A percentile compares a stretch with the other conserved stretches of the same genome.
Evolutionary conservation across 148 eudicot species (phyloP).

Genomic region (Silene conica): DNA sequence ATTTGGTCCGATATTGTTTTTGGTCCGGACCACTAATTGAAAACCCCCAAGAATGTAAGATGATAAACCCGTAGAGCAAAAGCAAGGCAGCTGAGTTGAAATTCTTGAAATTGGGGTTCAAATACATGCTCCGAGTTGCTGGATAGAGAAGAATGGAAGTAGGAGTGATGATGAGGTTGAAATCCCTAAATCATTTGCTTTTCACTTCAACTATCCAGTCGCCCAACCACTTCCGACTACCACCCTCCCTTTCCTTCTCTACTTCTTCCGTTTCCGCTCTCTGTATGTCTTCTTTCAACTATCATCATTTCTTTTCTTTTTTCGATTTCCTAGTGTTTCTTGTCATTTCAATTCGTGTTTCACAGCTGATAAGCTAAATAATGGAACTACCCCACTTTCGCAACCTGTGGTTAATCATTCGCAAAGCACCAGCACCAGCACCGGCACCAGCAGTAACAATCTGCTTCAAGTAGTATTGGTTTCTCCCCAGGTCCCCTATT

Average conservation of each 20-base stretch:
- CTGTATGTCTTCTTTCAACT: not conserved
- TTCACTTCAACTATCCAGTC: not conserved
- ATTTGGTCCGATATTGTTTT: too few species aligned
- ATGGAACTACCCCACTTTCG: not conserved
- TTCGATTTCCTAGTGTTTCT: not conserved
- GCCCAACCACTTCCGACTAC: not conserved
- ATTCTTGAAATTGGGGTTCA: too few species aligned
- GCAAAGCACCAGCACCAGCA: not conserved
- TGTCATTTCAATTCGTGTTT: not conserved
- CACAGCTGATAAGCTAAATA: not conserved
- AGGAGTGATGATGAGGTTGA: not conserved
- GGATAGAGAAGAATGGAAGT: not conserved
- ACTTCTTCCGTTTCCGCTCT: not conserved
- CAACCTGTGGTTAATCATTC: not conserved
- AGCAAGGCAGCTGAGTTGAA: too few species aligned
- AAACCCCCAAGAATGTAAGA: too few species aligned
- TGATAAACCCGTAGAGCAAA: too few species aligned
- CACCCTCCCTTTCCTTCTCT: not conserved
- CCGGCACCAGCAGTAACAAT: not conserved
- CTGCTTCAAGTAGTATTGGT: slow-evolving; percentile 15
- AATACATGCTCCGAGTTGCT: too few species aligned
- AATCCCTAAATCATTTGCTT: not conserved
- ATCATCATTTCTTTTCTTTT: not conserved
- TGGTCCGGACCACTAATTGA: too few species aligned
- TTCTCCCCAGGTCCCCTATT: slow-evolving; percentile 6